Conservation (phyloP, 2,329 filamentous ascomycete genomes). For the Sporothrix brunneoviolacea region DNA sequence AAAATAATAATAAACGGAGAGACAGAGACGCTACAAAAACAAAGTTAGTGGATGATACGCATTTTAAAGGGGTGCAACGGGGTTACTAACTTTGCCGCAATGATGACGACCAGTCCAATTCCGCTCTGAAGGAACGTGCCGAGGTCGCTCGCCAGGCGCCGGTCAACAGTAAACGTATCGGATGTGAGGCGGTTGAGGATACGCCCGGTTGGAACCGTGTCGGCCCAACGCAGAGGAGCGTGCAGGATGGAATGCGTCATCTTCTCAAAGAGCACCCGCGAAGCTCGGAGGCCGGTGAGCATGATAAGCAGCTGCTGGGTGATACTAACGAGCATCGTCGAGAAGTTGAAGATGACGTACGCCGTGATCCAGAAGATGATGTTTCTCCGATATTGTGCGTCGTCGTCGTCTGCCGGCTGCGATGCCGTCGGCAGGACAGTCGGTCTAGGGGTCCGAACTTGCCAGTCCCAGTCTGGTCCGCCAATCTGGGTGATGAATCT, state of each 20-base stretch:
- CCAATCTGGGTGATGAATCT: slow-evolving; percentile 13
- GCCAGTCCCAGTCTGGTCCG: slow-evolving; percentile 11
- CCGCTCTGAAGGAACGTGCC: slow-evolving; percentile 24
- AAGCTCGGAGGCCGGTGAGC: slow-evolving; percentile 26
- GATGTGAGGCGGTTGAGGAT: slow-evolving; percentile 37
- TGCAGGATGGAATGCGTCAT: slow-evolving; percentile 32
- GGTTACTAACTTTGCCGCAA: slow-evolving; percentile 27
- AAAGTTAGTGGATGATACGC: background rate
- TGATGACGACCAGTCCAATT: slow-evolving; percentile 29
- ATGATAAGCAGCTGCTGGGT: slow-evolving; percentile 24
- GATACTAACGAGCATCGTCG: slow-evolving; percentile 16
- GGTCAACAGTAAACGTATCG: slow-evolving; percentile 34
- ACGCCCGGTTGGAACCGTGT: slow-evolving; percentile 34
- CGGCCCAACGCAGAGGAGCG: slow-evolving; percentile 34
- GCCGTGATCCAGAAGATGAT: slow-evolving; percentile 25
- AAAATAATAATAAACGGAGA: slow-evolving; percentile 31
- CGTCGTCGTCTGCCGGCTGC: background rate
- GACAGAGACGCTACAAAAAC: slow-evolving; percentile 25
- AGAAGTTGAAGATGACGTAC: slow-evolving; percentile 26
- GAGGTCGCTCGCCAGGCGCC: slow-evolving; percentile 25
- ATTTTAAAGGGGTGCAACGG: background rate
- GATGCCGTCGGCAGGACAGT: background rate
- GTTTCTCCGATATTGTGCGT: slow-evolving; percentile 16
- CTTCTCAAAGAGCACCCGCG: slow-evolving; percentile 26
- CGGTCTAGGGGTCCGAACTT: background rate